Conservation (phyloP, 306 rosid genomes). For the Malus fusca region DNA sequence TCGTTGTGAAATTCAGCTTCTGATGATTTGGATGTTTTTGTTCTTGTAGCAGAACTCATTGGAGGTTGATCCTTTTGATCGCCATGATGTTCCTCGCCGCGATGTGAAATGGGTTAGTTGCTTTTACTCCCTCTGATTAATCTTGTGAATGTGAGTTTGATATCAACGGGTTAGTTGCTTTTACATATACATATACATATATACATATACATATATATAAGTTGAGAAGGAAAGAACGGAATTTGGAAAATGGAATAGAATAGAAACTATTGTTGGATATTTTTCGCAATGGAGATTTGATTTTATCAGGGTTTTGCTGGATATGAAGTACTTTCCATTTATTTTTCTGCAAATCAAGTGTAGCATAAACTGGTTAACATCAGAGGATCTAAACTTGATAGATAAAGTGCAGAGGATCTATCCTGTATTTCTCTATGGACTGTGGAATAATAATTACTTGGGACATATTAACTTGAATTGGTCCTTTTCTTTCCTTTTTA, state of each 20-base stretch:
- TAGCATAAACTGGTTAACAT: no score
- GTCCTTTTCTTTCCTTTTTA: no score
- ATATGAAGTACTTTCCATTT: neutral
- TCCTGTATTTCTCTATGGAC: no score
- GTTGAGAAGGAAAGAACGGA: neutral
- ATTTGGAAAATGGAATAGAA: neutral
- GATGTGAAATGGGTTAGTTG: conserved; percentile 48
- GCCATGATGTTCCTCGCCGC: conserved; percentile 77
- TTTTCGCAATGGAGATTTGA: neutral
- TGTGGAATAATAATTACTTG: no score
- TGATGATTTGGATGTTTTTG: neutral
- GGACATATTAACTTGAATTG: no score
- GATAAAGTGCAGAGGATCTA: no score
- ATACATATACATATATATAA: no score
- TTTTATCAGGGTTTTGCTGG: neutral
- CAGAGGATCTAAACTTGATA: conserved; percentile 1
- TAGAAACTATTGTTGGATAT: neutral
- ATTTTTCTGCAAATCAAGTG: neutral
- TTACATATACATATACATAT: no score
- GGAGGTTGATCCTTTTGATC: conserved; percentile 39
- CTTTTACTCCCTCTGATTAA: neutral
- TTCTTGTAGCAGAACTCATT: conserved; percentile 45
- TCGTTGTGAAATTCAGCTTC: neutral
- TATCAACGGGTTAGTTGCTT: no score
- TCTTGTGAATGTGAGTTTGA: neutral